A percentile compares a stretch with the other conserved stretches of the same genome.
Conservation (phyloP, 257 asterid genomes). For the Solanum corneliomulleri region DNA sequence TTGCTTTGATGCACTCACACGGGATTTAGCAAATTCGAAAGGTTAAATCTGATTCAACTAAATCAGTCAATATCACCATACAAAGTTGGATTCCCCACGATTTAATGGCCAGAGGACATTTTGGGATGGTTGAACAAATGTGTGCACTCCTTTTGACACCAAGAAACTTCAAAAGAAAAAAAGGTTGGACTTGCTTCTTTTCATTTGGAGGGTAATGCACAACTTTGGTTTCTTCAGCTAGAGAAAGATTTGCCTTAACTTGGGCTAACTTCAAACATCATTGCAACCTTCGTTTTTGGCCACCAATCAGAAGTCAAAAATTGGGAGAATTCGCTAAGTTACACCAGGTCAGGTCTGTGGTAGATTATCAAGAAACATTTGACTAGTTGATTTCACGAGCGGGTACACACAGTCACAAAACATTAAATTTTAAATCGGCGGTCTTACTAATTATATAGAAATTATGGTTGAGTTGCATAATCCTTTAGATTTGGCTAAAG, state of each 20-base stretch:
- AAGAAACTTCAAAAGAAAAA: background rate
- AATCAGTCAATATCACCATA: background rate
- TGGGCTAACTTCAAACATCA: background rate
- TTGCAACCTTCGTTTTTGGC: background rate
- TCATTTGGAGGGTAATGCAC: background rate
- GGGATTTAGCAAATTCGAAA: background rate
- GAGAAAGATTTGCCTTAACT: background rate
- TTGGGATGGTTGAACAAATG: background rate
- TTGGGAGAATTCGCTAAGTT: background rate
- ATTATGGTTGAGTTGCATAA: background rate
- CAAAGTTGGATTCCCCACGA: background rate
- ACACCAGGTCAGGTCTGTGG: background rate
- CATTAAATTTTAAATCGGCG: no score
- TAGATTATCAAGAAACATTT: background rate
- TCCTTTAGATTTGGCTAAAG: background rate
- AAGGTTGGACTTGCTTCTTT: background rate
- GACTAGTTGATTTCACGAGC: background rate
- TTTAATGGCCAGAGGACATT: background rate
- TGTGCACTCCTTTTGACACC: background rate
- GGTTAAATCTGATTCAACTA: background rate
- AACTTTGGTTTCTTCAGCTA: background rate
- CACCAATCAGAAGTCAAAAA: background rate
- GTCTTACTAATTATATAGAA: background rate
- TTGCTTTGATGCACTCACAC: background rate
- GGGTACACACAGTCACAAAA: background rate